phyloP scores from a whole-genome alignment of 371 early-diverging fungal genomes.

The Apophysomyces trapeziformis region DNA sequence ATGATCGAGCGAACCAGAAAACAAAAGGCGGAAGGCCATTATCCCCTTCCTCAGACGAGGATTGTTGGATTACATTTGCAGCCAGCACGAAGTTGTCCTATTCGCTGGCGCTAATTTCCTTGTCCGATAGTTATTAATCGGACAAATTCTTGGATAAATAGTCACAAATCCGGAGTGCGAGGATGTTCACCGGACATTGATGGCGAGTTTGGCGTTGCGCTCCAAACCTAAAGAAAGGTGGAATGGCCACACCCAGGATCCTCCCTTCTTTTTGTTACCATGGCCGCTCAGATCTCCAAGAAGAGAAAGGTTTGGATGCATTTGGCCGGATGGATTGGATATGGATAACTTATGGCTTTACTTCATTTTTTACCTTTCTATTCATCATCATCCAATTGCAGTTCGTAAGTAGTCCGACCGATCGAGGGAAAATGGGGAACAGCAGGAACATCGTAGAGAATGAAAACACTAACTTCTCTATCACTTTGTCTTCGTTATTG shows the following conservation, averaged over 20 bases:
- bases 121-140: no score
- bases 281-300: slow-evolving; percentile 67
- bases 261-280: slow-evolving; percentile 31
- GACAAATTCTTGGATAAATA: background rate
- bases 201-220: slow-evolving; percentile 8
- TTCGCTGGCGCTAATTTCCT: no score
- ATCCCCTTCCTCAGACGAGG: no score
- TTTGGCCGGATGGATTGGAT: slow-evolving; percentile 26
- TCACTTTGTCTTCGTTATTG: background rate
- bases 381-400: slow-evolving; percentile 21
- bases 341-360: slow-evolving; percentile 4
- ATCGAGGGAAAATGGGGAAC: background rate
- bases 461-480: no score
- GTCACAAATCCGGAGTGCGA: slow-evolving; percentile 1
- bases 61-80: no score
- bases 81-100: no score
- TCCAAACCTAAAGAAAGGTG: background rate
- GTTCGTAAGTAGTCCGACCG: slow-evolving; percentile 52
- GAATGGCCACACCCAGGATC: background rate
- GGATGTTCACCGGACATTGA: background rate
- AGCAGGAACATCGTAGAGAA: background rate
- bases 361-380: background rate
- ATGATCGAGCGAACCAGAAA: no score
- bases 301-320: slow-evolving; percentile 68
- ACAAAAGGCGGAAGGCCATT: no score